Base-by-base conservation (phyloP, 164 flowering plant species). In the Kingdonia uniflora region DNA sequence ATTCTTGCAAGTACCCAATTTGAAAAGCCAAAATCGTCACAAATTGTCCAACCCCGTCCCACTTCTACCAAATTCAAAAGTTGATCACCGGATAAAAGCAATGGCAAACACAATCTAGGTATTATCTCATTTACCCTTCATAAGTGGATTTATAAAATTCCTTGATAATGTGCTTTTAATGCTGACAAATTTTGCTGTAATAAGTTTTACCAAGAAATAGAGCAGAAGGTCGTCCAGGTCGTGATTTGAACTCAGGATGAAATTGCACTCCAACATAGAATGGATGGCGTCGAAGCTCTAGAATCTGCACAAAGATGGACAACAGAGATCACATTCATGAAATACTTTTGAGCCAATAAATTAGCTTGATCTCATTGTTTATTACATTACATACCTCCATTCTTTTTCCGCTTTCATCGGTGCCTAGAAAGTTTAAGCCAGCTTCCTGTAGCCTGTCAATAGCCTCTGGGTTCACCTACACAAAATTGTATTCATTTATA, bases 171-270 rank as follows among this genome's bases (percentile, higher is more conserved):
- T 4, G 8, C 8, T 29, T 29, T 29, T 3, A 29, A 29, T 29
- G 35, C 35, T 3, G 35, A 29, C 35, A 29, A 29, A 3, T 4
- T 3, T 29, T 29, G 35, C 35, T 29, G 6, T 8, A 29, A 3
- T 29, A 52, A 39, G 40, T 19, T 17, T 17, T 79, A 85, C 99
- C 99, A 76, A 81, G 54, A 76, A 88, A 88, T 26, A 59, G 68
- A 62, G 97, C 76, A 16, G 99, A 88, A 50, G 99, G 87, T 62
- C 71, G 75, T 56, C 91, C 85, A 41, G 99, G 99, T 37, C 99
- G 76, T 62, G 99, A 92, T 64, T 92, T 88, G 63, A 76, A 92
- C 65, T 92, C 99, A 12, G 97, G 99, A 74, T 88, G 99, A 64
- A 92, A 92, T 59, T 92, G 99, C 51, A 82, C 99, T 11, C 96